Percentiles rank a stretch among this genome's conserved stretches.
These are phyloP conservation scores for Logfia minima DNA, from an alignment of 129 eudicot genomes.

Conservation along the genomic window DNA sequence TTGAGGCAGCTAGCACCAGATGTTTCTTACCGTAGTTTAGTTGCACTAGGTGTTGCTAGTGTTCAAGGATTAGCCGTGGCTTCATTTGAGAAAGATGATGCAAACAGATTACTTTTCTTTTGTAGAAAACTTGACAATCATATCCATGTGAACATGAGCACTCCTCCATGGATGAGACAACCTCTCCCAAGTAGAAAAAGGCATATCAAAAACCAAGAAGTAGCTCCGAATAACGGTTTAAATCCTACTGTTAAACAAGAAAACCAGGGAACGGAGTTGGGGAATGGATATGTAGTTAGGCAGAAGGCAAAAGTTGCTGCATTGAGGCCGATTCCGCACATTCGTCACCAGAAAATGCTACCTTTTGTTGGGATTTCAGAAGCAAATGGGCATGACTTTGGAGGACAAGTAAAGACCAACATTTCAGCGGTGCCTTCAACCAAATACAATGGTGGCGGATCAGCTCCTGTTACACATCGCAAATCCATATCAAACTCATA, in stretches of 20 bases:
- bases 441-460: slow-evolving; percentile 54
- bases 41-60: slow-evolving; percentile 87
- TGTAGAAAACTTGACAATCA: slow-evolving; percentile 39
- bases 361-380: slow-evolving; percentile 72
- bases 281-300: slow-evolving; percentile 54
- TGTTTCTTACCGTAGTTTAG: slow-evolving; percentile 72
- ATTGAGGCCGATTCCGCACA: slow-evolving; percentile 79
- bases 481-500: slow-evolving; percentile 59
- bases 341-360: slow-evolving; percentile 76
- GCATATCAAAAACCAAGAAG: slow-evolving; percentile 38
- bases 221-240: slow-evolving; percentile 27
- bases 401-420: slow-evolving; percentile 52
- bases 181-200: slow-evolving; percentile 85
- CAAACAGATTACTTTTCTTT: slow-evolving; percentile 80
- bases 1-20: slow-evolving; percentile 95
- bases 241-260: slow-evolving; percentile 32
- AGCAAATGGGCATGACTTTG: slow-evolving; percentile 57
- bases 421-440: slow-evolving; percentile 40
- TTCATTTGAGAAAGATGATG: slow-evolving; percentile 92
- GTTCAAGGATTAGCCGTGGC: slow-evolving; percentile 95
- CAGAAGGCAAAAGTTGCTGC: slow-evolving; percentile 78
- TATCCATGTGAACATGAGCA: slow-evolving; percentile 14
- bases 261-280: slow-evolving; percentile 31
- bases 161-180: slow-evolving; percentile 68
- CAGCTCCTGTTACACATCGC: slow-evolving; percentile 57